Evolutionary conservation across 306 rosid species (phyloP).

Genomic region (Fagus sylvatica): DNA sequence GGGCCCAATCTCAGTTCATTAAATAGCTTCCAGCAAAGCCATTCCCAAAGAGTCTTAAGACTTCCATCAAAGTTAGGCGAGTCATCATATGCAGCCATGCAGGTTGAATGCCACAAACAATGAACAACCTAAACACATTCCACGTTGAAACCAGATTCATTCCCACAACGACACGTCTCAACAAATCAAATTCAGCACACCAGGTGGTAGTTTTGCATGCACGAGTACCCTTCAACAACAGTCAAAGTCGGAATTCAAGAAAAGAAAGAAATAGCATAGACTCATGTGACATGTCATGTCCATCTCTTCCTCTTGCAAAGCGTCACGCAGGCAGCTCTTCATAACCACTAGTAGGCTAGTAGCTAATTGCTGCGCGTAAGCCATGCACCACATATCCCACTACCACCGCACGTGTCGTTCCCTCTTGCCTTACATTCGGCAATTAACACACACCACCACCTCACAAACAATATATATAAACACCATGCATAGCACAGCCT

Average conservation of each 20-base stretch:
- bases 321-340: slow-evolving; percentile 28
- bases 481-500: background rate
- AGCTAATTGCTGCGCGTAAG: slow-evolving; percentile 49
- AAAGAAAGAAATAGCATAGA: background rate
- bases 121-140: slow-evolving; percentile 17
- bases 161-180: slow-evolving; percentile 28
- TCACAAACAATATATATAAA: background rate
- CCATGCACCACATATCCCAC: slow-evolving; percentile 49
- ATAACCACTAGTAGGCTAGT: slow-evolving; percentile 13
- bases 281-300: background rate
- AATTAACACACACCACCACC: background rate
- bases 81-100: background rate
- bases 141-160: slow-evolving; percentile 34
- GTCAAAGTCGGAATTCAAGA: slow-evolving; percentile 20
- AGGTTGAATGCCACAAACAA: background rate
- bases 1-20: no score
- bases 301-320: slow-evolving; percentile 32
- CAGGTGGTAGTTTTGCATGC: background rate
- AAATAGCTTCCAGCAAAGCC: no score
- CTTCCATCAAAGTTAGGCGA: background rate
- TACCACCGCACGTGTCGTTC: slow-evolving; percentile 36
- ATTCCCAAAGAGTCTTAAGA: no score
- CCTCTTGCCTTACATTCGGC: slow-evolving; percentile 44
- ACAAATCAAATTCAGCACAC: background rate
- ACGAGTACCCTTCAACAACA: background rate